These are phyloP conservation scores for Drechmeria coniospora DNA, from an alignment of 2,329 filamentous ascomycete genomes.

Conservation along the genomic window DNA sequence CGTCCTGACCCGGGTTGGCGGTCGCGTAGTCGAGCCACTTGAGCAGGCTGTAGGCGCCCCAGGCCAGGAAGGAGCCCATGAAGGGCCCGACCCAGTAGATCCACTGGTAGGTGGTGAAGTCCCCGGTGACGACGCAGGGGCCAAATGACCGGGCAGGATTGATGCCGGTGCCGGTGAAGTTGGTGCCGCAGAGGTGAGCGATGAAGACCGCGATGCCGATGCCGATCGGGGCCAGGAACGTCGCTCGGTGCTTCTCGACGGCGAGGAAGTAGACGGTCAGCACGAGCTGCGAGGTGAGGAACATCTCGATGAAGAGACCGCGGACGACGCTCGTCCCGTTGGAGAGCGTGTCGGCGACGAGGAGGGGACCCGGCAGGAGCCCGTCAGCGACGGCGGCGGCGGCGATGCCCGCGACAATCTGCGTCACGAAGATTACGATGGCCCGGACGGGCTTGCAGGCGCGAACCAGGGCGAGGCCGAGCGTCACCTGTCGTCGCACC, in stretches of 20 bases:
- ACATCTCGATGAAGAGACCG: constrained; percentile 52
- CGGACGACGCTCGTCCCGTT: constrained; percentile 34
- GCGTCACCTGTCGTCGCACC: constrained; percentile 25
- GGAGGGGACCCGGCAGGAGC: constrained; percentile 40
- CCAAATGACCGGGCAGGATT: constrained; percentile 37
- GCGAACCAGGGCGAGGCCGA: constrained; percentile 43
- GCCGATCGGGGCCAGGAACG: constrained; percentile 54
- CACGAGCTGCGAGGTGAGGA: constrained; percentile 47
- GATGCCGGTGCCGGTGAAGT: constrained; percentile 31
- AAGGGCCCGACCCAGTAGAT: constrained; percentile 40
- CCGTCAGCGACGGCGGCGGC: constrained; percentile 41
- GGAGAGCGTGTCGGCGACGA: constrained; percentile 39
- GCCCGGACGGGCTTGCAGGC: constrained; percentile 38
- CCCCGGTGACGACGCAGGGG: constrained; percentile 26
- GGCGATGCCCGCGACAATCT: constrained; percentile 42
- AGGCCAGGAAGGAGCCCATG: constrained; percentile 32
- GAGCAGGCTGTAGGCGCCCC: constrained; percentile 32
- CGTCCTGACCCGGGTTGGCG: constrained; percentile 33
- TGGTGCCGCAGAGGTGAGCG: constrained; percentile 27
- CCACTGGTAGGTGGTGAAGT: constrained; percentile 33
- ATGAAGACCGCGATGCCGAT: constrained; percentile 60
- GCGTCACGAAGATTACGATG: constrained; percentile 35
- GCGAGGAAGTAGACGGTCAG: constrained; percentile 55
- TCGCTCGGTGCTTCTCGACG: constrained; percentile 58
- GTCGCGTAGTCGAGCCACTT: constrained; percentile 36